These are phyloP conservation scores for Acephala macrosclerotiorum DNA, from an alignment of 2,329 filamentous ascomycete genomes.

Conservation along the genomic window DNA sequence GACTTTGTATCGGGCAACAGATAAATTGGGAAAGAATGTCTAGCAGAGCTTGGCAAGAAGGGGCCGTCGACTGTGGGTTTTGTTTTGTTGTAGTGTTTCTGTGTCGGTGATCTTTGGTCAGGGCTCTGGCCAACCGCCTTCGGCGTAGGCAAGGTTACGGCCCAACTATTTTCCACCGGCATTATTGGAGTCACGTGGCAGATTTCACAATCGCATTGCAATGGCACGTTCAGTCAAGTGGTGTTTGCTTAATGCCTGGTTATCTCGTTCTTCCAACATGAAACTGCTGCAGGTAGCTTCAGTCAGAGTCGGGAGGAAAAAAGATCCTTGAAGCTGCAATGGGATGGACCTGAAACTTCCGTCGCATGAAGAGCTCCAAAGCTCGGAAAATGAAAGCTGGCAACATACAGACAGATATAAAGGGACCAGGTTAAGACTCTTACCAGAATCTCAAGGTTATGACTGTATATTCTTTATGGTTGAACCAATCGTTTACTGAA, in stretches of 20 bases:
- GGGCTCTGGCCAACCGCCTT: background rate
- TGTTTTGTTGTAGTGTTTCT: background rate
- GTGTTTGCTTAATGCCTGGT: background rate
- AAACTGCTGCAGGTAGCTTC: slow-evolving; percentile 8
- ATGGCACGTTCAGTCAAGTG: background rate
- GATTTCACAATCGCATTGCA: background rate
- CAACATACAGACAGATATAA: slow-evolving; percentile 20
- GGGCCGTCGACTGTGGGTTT: background rate
- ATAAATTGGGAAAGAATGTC: background rate
- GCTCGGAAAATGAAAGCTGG: slow-evolving; percentile 25
- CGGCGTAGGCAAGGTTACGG: too few species aligned
- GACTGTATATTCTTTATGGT: background rate
- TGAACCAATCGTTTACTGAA: background rate
- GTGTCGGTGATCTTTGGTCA: background rate
- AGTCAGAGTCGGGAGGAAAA: slow-evolving; percentile 7
- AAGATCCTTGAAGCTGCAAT: slow-evolving; percentile 14
- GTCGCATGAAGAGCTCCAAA: slow-evolving; percentile 5
- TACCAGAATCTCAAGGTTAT: background rate
- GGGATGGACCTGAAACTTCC: slow-evolving; percentile 26
- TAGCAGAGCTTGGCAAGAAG: background rate
- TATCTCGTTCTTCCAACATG: background rate
- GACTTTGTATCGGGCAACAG: background rate
- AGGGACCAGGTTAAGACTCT: background rate
- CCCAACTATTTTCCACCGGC: background rate
- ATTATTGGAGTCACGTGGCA: background rate